Conservation (phyloP, 345 rosid genomes). For the Barbarea vulgaris region DNA sequence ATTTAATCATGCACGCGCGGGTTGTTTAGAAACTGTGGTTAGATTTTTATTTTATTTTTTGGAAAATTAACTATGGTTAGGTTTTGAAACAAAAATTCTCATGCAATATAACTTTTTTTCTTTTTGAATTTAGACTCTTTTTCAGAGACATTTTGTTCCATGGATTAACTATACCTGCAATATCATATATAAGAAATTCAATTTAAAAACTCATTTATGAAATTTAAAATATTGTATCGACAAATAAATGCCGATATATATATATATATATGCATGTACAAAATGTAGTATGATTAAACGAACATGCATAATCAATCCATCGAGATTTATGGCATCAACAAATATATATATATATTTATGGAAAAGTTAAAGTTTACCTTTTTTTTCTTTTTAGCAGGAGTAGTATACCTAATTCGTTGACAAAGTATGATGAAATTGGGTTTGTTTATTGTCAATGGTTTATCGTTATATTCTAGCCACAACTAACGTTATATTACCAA, state of each 20-base stretch:
- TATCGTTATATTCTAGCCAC: too few relatives aligned
- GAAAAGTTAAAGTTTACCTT: neutral
- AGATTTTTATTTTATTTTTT: too few relatives aligned
- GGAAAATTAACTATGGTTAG: too few relatives aligned
- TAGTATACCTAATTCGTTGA: too few relatives aligned
- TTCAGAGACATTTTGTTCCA: neutral
- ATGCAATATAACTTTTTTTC: neutral
- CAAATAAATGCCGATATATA: neutral
- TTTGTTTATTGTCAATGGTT: too few relatives aligned
- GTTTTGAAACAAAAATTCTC: neutral
- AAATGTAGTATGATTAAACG: neutral
- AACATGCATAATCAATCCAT: too few relatives aligned
- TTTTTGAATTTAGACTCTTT: neutral
- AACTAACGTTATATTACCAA: too few relatives aligned
- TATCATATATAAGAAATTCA: neutral
- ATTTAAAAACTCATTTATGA: neutral
- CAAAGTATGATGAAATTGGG: too few relatives aligned
- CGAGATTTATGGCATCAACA: too few relatives aligned
- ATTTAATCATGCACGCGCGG: slow-evolving; percentile 3
- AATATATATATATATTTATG: neutral
- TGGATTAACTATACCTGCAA: neutral
- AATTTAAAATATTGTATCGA: neutral
- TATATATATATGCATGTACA: neutral
- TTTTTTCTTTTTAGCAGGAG: too few relatives aligned
- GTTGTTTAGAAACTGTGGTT: slow-evolving; percentile 19